These are phyloP conservation scores for Acmispon strigosus DNA, from an alignment of 306 rosid genomes.

Conservation along the genomic window DNA sequence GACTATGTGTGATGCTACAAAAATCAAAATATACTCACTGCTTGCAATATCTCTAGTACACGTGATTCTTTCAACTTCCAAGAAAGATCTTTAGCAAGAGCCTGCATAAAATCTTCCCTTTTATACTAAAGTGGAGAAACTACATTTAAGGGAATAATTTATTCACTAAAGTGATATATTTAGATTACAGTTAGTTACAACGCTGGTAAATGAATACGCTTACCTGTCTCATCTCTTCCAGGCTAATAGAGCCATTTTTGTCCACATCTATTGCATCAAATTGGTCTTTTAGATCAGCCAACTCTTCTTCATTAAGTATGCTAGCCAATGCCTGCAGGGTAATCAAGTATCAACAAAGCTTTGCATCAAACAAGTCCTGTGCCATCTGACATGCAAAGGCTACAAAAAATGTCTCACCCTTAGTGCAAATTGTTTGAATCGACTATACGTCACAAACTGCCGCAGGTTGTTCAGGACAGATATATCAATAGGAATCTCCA, in stretches of 20 bases:
- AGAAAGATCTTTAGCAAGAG: constrained; percentile 87
- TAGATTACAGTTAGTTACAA: not conserved
- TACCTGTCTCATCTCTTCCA: constrained; percentile 93
- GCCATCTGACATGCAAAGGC: constrained; percentile 6
- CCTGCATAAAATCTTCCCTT: constrained; percentile 40
- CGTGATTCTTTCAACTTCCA: constrained; percentile 74
- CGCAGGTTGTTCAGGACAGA: constrained; percentile 76
- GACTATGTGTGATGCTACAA: not conserved
- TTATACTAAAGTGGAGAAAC: not conserved
- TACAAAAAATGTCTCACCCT: constrained; percentile 40
- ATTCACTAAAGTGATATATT: not conserved
- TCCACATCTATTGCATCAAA: constrained; percentile 81
- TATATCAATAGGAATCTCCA: constrained; percentile 80
- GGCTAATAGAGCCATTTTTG: constrained; percentile 78
- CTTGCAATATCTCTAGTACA: constrained; percentile 66
- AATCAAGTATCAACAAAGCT: constrained; percentile 5
- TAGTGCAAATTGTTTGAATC: constrained; percentile 76
- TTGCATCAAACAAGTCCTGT: not conserved
- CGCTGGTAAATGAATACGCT: not conserved
- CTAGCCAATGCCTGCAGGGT: constrained; percentile 72
- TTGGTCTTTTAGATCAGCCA: constrained; percentile 71
- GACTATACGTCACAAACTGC: constrained; percentile 71
- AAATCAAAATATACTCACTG: constrained; percentile 39
- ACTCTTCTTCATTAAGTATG: constrained; percentile 68
- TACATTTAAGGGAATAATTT: not conserved